Evolutionary conservation across 768 basidiomycete species (phyloP), one percentile per base, ranked within the genome.

Genomic region (Multifurca ochricompacta): DNA sequence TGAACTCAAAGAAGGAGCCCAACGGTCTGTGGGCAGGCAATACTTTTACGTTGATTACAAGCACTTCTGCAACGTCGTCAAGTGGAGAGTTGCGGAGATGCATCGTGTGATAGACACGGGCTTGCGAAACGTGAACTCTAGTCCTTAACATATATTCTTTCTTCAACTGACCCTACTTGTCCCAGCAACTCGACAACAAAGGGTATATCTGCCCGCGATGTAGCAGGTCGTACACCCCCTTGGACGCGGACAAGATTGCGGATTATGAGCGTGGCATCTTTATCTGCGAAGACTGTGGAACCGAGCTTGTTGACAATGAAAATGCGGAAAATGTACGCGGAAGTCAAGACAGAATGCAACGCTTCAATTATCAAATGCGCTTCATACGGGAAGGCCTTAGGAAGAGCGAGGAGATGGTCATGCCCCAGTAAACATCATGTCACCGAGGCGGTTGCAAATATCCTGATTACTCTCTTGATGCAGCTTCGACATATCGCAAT

Each of bases 31-130:
- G 56, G 87, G 86, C 59, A 84, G 86, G 64, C 86, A 90, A 65
- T 99, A 97, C 74, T 99, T 90, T 74, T 97, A 91, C 71, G 88
- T 99, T 67, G 86, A 99, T 72, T 93, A 95, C 69, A 82, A 91
- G 64, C 82, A 85, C 65, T 94, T 97, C 67, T 93, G 91, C 71
- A 93, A 98, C 69, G 93, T 98, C 42, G 89, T 95, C 69, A 97
- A 98, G 69, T 99, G 95, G 91, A 79, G 94, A 36, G 82, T 98
- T 50, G 90, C 90, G 4, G 87, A 89, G 66, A 93, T 97, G 91
- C 79, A 89, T 59, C 78, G 83, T 58, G 81, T 82, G 56, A 91
- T 99, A 59, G 93, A 98, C 70, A 83, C 87, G 30, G 84, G 83
- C 49, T 75, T 95, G 61, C 85, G 92, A 60, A 91, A 94, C 69